phyloP scores from a whole-genome alignment of 2,329 filamentous ascomycete species.

The Fusarium armeniacum region DNA sequence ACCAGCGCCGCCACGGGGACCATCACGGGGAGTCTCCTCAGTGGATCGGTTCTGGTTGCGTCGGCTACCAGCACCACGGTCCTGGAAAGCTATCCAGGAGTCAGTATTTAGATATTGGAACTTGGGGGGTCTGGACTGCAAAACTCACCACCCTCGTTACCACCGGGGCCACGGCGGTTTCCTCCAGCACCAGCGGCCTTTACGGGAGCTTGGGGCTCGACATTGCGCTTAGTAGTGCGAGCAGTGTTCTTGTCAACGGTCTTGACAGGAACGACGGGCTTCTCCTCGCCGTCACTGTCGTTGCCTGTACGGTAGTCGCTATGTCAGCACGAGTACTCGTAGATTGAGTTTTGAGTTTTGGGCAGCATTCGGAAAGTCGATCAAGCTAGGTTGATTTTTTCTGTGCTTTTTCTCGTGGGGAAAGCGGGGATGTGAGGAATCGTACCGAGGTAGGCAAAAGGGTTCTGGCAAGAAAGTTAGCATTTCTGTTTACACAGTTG shows the following conservation, averaged over 20 bases:
- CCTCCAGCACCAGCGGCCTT: constrained; percentile 59
- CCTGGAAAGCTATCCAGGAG: constrained; percentile 80
- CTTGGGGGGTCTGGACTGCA: constrained; percentile 14
- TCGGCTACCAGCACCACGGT: constrained; percentile 83
- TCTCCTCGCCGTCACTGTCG: constrained; percentile 72
- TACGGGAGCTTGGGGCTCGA: constrained; percentile 77
- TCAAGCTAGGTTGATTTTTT: constrained; percentile 38
- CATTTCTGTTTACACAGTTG: constrained; percentile 15
- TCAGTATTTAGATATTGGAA: constrained; percentile 24
- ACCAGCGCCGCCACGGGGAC: constrained; percentile 72
- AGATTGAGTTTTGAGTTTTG: constrained; percentile 29
- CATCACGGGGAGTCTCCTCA: constrained; percentile 73
- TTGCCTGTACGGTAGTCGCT: constrained; percentile 62
- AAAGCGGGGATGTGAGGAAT: constrained; percentile 48
- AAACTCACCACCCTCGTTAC: constrained; percentile 87
- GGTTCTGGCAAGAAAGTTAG: constrained; percentile 76
- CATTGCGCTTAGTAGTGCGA: constrained; percentile 87
- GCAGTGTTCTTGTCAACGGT: constrained; percentile 86
- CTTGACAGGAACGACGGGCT: constrained; percentile 87
- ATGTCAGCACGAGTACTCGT: constrained; percentile 48
- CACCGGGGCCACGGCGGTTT: constrained; percentile 71
- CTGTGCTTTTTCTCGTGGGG: constrained; percentile 26
- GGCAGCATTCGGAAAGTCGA: constrained; percentile 35
- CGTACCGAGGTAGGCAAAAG: constrained; percentile 98
- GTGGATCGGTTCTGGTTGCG: constrained; percentile 86